A percentile compares a stretch with the other conserved stretches of the same genome.
These are phyloP conservation scores for Clitocybe nebularis DNA, from an alignment of 1,284 basidiomycete species.

Conservation along the genomic window DNA sequence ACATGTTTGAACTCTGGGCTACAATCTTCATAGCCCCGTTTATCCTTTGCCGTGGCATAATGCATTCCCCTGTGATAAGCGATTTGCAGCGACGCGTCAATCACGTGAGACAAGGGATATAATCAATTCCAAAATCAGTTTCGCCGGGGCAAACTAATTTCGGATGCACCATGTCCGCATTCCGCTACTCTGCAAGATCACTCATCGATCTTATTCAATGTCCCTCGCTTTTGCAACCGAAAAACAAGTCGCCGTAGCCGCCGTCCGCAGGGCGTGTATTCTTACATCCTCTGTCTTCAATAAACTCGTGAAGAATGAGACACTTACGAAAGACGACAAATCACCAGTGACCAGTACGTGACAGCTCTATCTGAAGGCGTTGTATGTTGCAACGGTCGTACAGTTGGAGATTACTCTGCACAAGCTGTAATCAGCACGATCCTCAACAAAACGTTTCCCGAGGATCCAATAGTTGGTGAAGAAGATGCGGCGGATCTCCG, in stretches of 20 bases:
- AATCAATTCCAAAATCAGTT: too few relatives aligned
- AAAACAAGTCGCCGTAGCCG: constrained; percentile 75
- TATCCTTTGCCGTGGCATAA: too few relatives aligned
- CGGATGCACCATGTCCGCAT: constrained; percentile 17
- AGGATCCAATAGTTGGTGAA: constrained; percentile 91
- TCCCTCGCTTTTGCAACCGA: constrained; percentile 29
- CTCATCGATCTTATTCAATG: constrained; percentile 23
- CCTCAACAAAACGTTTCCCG: constrained; percentile 71
- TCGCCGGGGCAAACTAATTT: too few relatives aligned
- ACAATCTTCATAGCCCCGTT: too few relatives aligned
- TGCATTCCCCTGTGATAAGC: background rate
- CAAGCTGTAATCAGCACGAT: constrained; percentile 88
- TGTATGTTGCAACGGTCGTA: background rate
- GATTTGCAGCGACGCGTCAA: background rate
- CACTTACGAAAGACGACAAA: constrained; percentile 89
- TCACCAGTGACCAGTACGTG: constrained; percentile 86
- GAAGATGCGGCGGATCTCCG: constrained; percentile 88
- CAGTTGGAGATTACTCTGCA: constrained; percentile 88
- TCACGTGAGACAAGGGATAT: too few relatives aligned
- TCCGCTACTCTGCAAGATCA: constrained; percentile 11
- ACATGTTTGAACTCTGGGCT: too few relatives aligned
- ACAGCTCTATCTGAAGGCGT: constrained; percentile 3
- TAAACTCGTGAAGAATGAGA: constrained; percentile 83
- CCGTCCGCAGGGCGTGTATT: constrained; percentile 84
- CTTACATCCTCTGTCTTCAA: constrained; percentile 88